Evolutionary conservation across 2,329 filamentous ascomycete species (phyloP), one percentile per base, ranked within the genome.

Genomic region (Aspergillus clavatus): DNA sequence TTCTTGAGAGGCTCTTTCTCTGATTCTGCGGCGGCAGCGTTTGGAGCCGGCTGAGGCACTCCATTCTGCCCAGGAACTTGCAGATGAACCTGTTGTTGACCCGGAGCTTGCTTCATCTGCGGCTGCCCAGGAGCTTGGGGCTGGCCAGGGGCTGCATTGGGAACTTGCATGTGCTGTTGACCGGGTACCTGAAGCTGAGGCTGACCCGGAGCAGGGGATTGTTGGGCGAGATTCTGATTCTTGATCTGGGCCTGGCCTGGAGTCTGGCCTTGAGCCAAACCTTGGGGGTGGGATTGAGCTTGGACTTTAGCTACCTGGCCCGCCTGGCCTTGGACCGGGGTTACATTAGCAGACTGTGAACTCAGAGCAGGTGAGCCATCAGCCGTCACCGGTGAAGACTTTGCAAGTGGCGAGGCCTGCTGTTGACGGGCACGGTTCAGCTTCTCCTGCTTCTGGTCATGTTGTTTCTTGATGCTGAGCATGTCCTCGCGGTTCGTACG

Each of bases 401-500:
- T 62, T 51, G 61, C 60, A 58, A 66, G 54, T 7, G 67, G 65
- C 5, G 66, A 68, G 16, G 63, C 55, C 42, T 66, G 72, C 54
- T 80, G 80, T 60, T 87, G 83, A 66, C 87, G 89, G 36, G 78
- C 79, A 58, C 86, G 64, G 44, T 67, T 67, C n/a, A 73, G 59
- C 59, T 79, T 79, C 59, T 80, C 79, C 54, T 78, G 79, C 59
- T 79, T 82, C 51, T 72, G 67, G 48, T 79, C 89, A 63, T 93
- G 87, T 46, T 81, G 83, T 71, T 94, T 96, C 77, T 91, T 93
- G 65, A 96, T 94, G 31, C 84, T 79, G 44, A 87, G 75, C 83
- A 96, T 90, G 64, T 99, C 94, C 67, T 99, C 93, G 33, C 91
- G 79, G 53, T 87, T 95, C 1, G 91, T 98, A 47, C 93, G 79